phyloP scores from a whole-genome alignment of 352 stramenopile genomes.

The Aphanomyces invadans region DNA sequence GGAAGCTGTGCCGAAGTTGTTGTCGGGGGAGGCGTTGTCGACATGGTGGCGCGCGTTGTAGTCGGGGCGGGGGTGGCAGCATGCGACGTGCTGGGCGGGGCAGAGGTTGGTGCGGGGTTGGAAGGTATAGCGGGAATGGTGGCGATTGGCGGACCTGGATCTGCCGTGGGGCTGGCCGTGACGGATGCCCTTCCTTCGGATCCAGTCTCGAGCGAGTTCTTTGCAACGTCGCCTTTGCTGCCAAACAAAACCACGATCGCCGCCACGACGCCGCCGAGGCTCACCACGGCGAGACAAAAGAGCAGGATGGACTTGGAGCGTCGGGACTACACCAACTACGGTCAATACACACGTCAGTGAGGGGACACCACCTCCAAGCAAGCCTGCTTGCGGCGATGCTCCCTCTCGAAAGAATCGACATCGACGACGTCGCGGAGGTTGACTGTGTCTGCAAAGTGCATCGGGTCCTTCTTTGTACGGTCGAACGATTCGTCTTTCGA shows the following conservation, averaged over 20 bases:
- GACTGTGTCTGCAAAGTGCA: too few relatives aligned
- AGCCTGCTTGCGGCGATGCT: too few relatives aligned
- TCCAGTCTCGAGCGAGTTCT: not conserved
- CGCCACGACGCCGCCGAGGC: not conserved
- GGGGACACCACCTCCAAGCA: too few relatives aligned
- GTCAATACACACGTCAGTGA: too few relatives aligned
- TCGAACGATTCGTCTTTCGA: conserved; percentile 14
- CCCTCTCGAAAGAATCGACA: too few relatives aligned
- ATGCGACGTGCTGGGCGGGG: not conserved
- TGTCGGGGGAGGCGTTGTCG: not conserved
- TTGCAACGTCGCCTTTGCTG: not conserved
- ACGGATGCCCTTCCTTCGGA: not conserved
- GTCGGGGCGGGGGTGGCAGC: not conserved
- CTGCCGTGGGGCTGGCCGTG: not conserved
- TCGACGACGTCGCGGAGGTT: not conserved
- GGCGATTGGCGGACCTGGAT: not conserved
- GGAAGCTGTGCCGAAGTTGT: not conserved
- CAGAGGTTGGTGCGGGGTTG: not conserved
- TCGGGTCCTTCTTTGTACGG: too few relatives aligned
- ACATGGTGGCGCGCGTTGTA: not conserved
- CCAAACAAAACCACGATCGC: not conserved
- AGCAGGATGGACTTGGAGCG: not conserved
- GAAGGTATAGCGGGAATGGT: not conserved
- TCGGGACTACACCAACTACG: not conserved
- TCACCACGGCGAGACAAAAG: not conserved